These are phyloP conservation scores for Clohesyomyces aquaticus DNA, from an alignment of 495 filamentous ascomycete genomes.

Conservation along the genomic window DNA sequence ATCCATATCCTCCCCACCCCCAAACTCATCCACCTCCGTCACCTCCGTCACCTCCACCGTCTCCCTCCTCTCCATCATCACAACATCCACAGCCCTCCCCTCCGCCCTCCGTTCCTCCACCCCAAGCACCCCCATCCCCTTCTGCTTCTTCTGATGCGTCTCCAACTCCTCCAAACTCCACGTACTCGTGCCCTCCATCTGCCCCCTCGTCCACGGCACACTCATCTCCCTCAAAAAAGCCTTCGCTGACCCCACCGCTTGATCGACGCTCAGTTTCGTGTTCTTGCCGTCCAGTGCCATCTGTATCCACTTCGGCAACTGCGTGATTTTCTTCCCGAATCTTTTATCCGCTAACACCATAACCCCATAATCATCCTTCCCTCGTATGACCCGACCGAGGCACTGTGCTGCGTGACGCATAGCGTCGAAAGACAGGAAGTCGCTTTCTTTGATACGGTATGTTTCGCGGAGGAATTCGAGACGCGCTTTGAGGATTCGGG, in stretches of 20 bases:
- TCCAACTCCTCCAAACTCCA: constrained; percentile 83
- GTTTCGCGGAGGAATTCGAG: constrained; percentile 96
- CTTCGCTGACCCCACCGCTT: constrained; percentile 86
- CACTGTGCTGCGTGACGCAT: constrained; percentile 99
- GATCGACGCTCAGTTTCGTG: constrained; percentile 88
- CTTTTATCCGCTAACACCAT: constrained; percentile 96
- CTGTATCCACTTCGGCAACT: constrained; percentile 97
- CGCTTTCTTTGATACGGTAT: constrained; percentile 95
- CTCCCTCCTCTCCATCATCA: too few species aligned
- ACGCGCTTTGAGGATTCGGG: constrained; percentile 91
- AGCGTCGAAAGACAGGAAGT: constrained; percentile 98
- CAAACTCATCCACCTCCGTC: constrained; percentile 40
- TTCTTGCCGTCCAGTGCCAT: constrained; percentile 83
- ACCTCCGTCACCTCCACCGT: too few species aligned
- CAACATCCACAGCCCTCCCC: not conserved
- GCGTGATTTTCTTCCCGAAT: constrained; percentile 84
- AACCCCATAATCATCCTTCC: constrained; percentile 98
- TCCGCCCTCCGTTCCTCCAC: constrained; percentile 34
- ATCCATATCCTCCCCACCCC: constrained; percentile 33
- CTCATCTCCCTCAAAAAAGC: constrained; percentile 89
- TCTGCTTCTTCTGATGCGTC: constrained; percentile 74
- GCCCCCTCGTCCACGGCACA: constrained; percentile 77
- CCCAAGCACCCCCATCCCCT: constrained; percentile 67
- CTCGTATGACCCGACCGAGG: constrained; percentile 89
- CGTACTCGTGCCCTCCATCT: constrained; percentile 89